Evolutionary conservation across 2,329 filamentous ascomycete species (phyloP).

Genomic region (Raffaelea deltoideospora): DNA sequence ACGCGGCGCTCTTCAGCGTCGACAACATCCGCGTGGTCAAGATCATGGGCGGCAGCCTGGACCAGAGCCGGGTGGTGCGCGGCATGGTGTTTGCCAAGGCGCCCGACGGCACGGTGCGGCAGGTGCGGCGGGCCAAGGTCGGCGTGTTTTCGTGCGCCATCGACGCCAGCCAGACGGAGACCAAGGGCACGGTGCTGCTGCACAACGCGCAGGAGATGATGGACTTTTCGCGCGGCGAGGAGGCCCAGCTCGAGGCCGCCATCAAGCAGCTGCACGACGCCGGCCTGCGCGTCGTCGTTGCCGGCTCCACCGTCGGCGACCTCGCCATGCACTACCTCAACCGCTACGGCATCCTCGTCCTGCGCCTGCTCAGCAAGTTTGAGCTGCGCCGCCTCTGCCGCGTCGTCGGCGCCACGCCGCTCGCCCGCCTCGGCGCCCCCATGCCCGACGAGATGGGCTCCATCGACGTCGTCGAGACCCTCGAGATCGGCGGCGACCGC

Average conservation of each 20-base stretch:
- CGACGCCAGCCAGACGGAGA: conserved; percentile 92
- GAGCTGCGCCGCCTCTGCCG: conserved; percentile 89
- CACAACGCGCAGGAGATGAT: conserved; percentile 99
- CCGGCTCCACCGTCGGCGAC: conserved; percentile 87
- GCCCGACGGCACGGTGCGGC: conserved; percentile 85
- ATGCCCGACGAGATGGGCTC: conserved; percentile 99
- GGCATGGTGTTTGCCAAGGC: conserved; percentile 98
- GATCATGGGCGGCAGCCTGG: conserved; percentile 94
- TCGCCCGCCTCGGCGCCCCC: conserved; percentile 85
- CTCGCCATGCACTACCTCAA: conserved; percentile 96
- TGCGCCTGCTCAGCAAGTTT: conserved; percentile 97
- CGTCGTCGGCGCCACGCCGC: conserved; percentile 90
- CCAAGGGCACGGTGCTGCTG: conserved; percentile 91
- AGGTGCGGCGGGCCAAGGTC: conserved; percentile 84
- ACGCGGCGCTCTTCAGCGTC: conserved; percentile 91
- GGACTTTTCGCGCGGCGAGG: conserved; percentile 95
- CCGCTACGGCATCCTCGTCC: conserved; percentile 86
- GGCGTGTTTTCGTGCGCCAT: conserved; percentile 94
- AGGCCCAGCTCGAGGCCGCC: conserved; percentile 72
- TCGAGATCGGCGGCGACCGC: conserved; percentile 93
- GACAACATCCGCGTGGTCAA: conserved; percentile 98
- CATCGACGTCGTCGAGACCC: conserved; percentile 88
- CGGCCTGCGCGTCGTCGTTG: conserved; percentile 79
- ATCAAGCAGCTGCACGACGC: conserved; percentile 96
- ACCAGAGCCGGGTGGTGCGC: conserved; percentile 87